Evolutionary conservation across 2,329 filamentous ascomycete species (phyloP).

Genomic region (Helicocarpus griseus): DNA sequence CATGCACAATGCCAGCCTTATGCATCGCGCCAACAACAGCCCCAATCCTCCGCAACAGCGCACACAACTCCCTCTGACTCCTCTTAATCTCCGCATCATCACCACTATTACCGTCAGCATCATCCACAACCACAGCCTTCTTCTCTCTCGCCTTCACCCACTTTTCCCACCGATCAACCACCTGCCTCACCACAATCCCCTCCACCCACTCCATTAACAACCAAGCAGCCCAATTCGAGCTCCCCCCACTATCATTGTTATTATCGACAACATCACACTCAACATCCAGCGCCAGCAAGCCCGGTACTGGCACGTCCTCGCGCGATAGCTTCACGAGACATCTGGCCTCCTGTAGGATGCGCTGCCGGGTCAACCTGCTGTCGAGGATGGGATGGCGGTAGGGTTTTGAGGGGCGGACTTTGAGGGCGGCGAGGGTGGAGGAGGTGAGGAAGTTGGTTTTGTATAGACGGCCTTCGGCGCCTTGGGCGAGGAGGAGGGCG

Average conservation of each 20-base stretch:
- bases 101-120: slow-evolving; percentile 19
- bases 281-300: slow-evolving; percentile 60
- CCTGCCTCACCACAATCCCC: slow-evolving; percentile 59
- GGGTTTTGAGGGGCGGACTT: slow-evolving; percentile 81
- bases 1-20: slow-evolving; percentile 77
- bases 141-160: slow-evolving; percentile 26
- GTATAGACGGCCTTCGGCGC: slow-evolving; percentile 92
- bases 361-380: slow-evolving; percentile 71
- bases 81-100: slow-evolving; percentile 19
- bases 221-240: slow-evolving; percentile 59
- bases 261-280: slow-evolving; percentile 34
- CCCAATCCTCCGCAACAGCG: slow-evolving; percentile 62
- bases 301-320: slow-evolving; percentile 74
- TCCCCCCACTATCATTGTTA: slow-evolving; percentile 41
- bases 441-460: slow-evolving; percentile 68
- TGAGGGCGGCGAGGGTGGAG: slow-evolving; percentile 64
- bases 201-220: slow-evolving; percentile 78
- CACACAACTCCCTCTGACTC: slow-evolving; percentile 45
- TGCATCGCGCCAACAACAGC: slow-evolving; percentile 66
- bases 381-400: slow-evolving; percentile 90
- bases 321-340: slow-evolving; percentile 68
- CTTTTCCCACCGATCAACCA: slow-evolving; percentile 59
- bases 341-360: slow-evolving; percentile 80
- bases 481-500: slow-evolving; percentile 71
- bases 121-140: slow-evolving; percentile 21